phyloP scores from a whole-genome alignment of 495 filamentous ascomycete species.

The Cercophora samala region DNA sequence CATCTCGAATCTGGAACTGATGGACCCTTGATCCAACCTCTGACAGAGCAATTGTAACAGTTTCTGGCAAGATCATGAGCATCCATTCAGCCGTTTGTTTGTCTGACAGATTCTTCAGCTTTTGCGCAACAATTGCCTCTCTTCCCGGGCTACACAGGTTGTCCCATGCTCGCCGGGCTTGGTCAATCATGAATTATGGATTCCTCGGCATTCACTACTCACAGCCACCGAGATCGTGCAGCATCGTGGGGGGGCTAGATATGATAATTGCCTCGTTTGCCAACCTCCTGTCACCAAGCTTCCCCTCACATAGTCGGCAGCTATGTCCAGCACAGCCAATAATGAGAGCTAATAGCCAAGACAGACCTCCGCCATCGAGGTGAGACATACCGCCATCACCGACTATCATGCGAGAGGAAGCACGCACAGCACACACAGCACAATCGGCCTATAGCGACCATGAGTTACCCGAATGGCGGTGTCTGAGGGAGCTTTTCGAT shows the following conservation, averaged over 20 bases:
- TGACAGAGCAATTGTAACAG: not conserved
- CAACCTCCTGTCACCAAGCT: not conserved
- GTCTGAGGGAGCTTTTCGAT: not conserved
- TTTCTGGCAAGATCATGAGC: not conserved
- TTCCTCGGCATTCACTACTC: not conserved
- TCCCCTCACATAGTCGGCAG: not conserved
- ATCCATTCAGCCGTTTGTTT: not conserved
- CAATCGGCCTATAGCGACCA: slow-evolving; percentile 7
- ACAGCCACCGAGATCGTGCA: not conserved
- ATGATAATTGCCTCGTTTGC: not conserved
- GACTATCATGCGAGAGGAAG: slow-evolving; percentile 8
- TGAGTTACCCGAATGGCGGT: not conserved
- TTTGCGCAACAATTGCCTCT: not conserved
- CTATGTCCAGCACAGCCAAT: not conserved
- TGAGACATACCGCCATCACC: slow-evolving; percentile 12
- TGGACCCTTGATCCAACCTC: not conserved
- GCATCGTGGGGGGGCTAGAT: not conserved
- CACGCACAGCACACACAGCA: not conserved
- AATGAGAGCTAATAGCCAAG: not conserved
- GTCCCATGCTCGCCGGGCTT: not conserved
- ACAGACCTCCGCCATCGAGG: not conserved
- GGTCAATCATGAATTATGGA: not conserved
- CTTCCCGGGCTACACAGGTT: not conserved
- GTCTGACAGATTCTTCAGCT: not conserved
- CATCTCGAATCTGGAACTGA: not conserved